These are phyloP conservation scores for Magnusiomyces magnusii DNA, from an alignment of 1,139 yeast species.

Conservation along the genomic window DNA sequence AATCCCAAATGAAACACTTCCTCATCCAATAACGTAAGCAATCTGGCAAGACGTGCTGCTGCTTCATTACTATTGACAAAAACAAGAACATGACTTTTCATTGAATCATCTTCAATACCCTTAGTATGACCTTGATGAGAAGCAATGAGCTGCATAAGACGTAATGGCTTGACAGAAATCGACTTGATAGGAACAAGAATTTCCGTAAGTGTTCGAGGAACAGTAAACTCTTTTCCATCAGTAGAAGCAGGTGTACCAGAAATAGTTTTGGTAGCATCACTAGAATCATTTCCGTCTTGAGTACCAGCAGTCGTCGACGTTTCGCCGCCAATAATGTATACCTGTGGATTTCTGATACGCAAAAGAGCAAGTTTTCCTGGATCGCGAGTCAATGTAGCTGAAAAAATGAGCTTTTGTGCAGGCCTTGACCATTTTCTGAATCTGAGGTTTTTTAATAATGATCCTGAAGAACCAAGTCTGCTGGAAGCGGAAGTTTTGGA, in stretches of 20 bases:
- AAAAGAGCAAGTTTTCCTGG: constrained; percentile 76
- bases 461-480: not conserved
- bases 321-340: constrained; percentile 52
- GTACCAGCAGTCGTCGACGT: constrained; percentile 11
- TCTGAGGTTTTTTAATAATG: not conserved
- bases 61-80: constrained; percentile 87
- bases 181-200: constrained; percentile 25
- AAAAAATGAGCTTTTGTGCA: constrained; percentile 61
- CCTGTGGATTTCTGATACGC: constrained; percentile 58
- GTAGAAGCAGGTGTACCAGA: constrained; percentile 41
- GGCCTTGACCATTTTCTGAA: constrained; percentile 26
- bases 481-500: constrained; percentile 5
- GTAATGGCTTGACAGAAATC: constrained; percentile 57
- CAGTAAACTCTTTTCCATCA: constrained; percentile 43
- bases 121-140: constrained; percentile 5
- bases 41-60: constrained; percentile 61
- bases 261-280: constrained; percentile 22
- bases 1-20: constrained; percentile 21
- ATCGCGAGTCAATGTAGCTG: constrained; percentile 92
- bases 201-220: constrained; percentile 36
- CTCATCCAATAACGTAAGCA: constrained; percentile 44
- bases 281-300: constrained; percentile 15
- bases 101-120: constrained; percentile 26
- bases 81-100: constrained; percentile 39
- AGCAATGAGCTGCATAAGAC: constrained; percentile 44